phyloP scores from a whole-genome alignment of 768 basidiomycete species.

The Collybiopsis luxurians region DNA sequence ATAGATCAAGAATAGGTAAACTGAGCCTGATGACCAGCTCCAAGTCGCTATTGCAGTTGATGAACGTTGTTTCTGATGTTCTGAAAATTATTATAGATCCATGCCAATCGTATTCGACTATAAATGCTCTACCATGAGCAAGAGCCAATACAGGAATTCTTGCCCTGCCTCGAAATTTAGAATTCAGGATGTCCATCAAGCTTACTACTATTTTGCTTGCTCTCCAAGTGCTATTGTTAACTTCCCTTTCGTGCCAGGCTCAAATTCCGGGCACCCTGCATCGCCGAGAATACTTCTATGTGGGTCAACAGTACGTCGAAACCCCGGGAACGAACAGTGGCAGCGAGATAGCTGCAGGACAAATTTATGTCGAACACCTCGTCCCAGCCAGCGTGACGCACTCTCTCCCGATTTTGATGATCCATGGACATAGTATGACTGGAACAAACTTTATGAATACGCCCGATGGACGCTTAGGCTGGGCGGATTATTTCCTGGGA shows the following conservation, averaged over 20 bases:
- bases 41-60: too few species aligned
- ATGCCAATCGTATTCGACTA: too few species aligned
- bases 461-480: conserved; percentile 50
- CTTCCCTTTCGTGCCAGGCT: background rate
- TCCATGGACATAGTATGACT: conserved; percentile 53
- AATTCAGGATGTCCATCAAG: too few species aligned
- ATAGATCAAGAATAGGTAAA: too few species aligned
- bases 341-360: conserved; percentile 37
- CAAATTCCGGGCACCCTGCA: conserved; percentile 33
- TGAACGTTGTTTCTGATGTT: too few species aligned
- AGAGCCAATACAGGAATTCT: too few species aligned
- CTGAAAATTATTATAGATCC: too few species aligned
- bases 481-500: conserved; percentile 53
- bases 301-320: conserved; percentile 37
- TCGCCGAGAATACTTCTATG: conserved; percentile 46
- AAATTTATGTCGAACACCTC: conserved; percentile 54
- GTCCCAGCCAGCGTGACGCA: conserved; percentile 36
- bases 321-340: conserved; percentile 21
- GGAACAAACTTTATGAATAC: conserved; percentile 52
- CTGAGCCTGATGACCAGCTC: too few species aligned
- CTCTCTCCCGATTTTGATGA: conserved; percentile 41
- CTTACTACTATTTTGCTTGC: too few species aligned
- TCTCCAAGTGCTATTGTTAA: too few species aligned
- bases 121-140: too few species aligned
- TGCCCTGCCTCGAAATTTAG: too few species aligned